These are phyloP conservation scores for Rhynchospora breviuscula DNA, from an alignment of 176 grass and related monocot genomes.

Conservation along the genomic window DNA sequence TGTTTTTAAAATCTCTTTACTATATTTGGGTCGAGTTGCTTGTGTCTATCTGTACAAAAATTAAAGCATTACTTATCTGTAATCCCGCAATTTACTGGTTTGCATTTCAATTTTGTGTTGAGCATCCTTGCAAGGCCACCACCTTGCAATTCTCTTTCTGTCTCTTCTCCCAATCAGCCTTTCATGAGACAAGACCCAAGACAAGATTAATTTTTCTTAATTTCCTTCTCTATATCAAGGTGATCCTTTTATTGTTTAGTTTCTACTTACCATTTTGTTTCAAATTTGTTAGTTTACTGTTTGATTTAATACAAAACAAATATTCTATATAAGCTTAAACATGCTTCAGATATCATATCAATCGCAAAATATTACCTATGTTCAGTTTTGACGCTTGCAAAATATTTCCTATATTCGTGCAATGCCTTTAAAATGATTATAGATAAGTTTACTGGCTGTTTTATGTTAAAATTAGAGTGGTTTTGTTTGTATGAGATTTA, in stretches of 20 bases:
- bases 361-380: not conserved
- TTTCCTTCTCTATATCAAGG: not conserved
- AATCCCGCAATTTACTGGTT: not conserved
- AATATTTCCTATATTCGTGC: not conserved
- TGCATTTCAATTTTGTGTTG: not conserved
- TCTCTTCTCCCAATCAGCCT: not conserved
- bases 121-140: not conserved
- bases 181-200: not conserved
- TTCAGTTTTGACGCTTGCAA: not conserved
- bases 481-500: not conserved
- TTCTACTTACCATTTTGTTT: not conserved
- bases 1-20: not conserved
- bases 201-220: not conserved
- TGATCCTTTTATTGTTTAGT: not conserved
- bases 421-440: not conserved
- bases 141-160: not conserved
- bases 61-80: not conserved
- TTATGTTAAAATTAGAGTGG: not conserved
- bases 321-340: not conserved
- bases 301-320: not conserved
- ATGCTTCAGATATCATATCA: no score
- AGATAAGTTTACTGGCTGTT: no score
- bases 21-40: not conserved
- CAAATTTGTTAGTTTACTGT: not conserved
- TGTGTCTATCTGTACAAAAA: not conserved